Base-by-base conservation (phyloP, 1,139 yeast species). In the Blastobotrys buckinghamii region DNA sequence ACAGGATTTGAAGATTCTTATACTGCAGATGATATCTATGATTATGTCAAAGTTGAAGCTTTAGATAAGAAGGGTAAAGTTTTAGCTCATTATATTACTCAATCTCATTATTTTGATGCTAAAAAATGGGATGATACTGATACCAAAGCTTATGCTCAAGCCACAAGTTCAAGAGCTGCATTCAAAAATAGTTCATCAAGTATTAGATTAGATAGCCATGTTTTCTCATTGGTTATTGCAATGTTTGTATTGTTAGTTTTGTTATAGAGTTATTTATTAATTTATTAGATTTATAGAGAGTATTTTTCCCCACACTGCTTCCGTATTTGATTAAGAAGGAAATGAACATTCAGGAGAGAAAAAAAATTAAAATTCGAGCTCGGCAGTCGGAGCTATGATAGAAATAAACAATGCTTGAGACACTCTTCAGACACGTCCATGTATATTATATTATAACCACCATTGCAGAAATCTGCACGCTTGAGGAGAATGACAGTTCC, bases 21-120 rank as follows among this genome's bases (percentile, higher is more conserved):
- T 22, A 42, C 34, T 24, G 45, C 45, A 2, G 4, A 35, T 5
- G 40, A n/a, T 22, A n/a, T 29, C 13, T 42, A 42, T 33, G 13
- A 22, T 10, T 42, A 29, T 12, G 45, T 35, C 6, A 17, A 35
- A 19, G 12, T 42, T 12, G 45, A 24, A n/a, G 40, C 40, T 9
- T 17, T 32, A 19, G 30, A 27, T n/a, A 2, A 3, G 9, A 27
- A 33, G 6, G 44, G 22, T 22, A 19, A 15, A n/a, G 26, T 26
- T 16, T n/a, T 36, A 6, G 33, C 16, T 9, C 6, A 39, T 7
- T 39, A 39, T 27, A 15, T 33, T 32, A 24, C 42, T 6, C 8
- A 20, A 20, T 12, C 6, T 13, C 27, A 36, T 19, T 36, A 36
- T 26, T 36, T 36, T 36, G 26, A 16, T 19, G 17, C n/a, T 22